A percentile compares a stretch with the other conserved stretches of the same genome.
Conservation (phyloP, 225 moss, liverwort and hornwort species). For the Ulota crispa region DNA sequence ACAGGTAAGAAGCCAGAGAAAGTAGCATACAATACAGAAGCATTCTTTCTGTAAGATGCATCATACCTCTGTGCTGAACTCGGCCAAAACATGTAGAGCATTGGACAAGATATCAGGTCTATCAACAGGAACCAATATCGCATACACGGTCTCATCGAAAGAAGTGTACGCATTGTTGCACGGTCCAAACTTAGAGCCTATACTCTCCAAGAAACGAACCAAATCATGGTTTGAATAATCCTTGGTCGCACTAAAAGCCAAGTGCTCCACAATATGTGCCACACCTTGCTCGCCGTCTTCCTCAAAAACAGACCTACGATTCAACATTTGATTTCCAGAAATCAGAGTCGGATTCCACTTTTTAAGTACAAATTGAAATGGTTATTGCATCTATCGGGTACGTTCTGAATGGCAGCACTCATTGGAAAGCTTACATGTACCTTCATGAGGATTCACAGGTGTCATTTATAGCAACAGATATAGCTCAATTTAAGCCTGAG, state of each 20-base stretch:
- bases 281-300: conserved; percentile 78
- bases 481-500: background rate
- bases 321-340: background rate
- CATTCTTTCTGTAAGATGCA: background rate
- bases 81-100: conserved; percentile 73
- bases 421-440: background rate
- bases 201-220: conserved; percentile 67
- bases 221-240: conserved; percentile 75
- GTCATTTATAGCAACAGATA: background rate
- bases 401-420: background rate
- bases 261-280: conserved; percentile 83
- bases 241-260: conserved; percentile 80
- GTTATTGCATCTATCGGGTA: background rate
- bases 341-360: background rate
- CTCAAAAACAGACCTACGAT: conserved; percentile 71
- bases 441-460: background rate
- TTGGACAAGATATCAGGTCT: conserved; percentile 63
- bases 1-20: background rate
- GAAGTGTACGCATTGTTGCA: conserved; percentile 81
- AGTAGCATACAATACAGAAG: background rate
- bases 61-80: conserved; percentile 70
- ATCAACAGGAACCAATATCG: conserved; percentile 76
- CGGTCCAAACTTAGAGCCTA: conserved; percentile 75
- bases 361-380: background rate
- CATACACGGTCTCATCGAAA: conserved; percentile 69